phyloP scores from a whole-genome alignment of 768 basidiomycete genomes.

The Boletus huronensis region DNA sequence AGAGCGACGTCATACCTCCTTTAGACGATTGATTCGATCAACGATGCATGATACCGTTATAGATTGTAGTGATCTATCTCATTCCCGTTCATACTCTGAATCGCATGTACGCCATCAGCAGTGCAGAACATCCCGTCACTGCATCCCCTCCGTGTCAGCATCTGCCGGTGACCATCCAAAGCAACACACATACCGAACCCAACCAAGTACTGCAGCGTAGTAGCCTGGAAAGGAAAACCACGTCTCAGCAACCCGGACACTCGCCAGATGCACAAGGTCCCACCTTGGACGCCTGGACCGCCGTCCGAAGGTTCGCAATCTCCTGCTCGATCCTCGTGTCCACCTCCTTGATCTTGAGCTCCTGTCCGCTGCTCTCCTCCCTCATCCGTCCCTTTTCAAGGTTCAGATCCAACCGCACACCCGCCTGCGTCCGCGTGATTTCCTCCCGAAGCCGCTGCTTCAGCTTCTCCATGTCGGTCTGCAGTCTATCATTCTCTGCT shows the following conservation, averaged over 20 bases:
- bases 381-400: conserved; percentile 94
- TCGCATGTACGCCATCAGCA: conserved; percentile 84
- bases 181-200: conserved; percentile 64
- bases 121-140: conserved; percentile 85
- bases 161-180: neutral
- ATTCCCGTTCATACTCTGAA: conserved; percentile 34
- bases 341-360: conserved; percentile 95
- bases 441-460: conserved; percentile 92
- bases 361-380: conserved; percentile 88
- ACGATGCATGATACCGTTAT: neutral
- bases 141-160: conserved; percentile 4
- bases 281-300: conserved; percentile 84
- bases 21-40: conserved; percentile 47
- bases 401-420: conserved; percentile 92
- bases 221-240: conserved; percentile 46
- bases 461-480: conserved; percentile 88
- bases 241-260: conserved; percentile 4
- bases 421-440: conserved; percentile 86
- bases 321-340: conserved; percentile 97
- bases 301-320: conserved; percentile 80
- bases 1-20: conserved; percentile 63
- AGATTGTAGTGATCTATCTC: neutral
- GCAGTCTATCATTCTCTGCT: conserved; percentile 92
- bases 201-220: conserved; percentile 82
- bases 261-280: conserved; percentile 1